phyloP scores from a whole-genome alignment of 192 early-diverging fungal genomes.

The Backusella australiensis region DNA sequence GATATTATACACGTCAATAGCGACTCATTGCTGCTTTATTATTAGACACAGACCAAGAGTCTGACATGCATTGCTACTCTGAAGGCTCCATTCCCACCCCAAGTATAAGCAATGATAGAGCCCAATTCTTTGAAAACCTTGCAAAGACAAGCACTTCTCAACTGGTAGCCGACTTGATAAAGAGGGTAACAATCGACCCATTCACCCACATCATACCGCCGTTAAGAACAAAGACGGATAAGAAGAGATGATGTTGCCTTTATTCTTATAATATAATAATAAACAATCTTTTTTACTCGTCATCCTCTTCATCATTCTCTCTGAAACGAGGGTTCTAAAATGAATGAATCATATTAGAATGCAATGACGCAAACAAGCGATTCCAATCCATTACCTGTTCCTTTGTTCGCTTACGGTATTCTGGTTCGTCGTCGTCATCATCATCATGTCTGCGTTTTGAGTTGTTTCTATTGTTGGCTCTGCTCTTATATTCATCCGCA shows the following conservation, averaged over 20 bases:
- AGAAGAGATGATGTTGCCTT: not conserved
- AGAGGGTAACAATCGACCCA: not conserved
- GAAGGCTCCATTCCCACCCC: not conserved
- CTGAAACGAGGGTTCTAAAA: conserved; percentile 49
- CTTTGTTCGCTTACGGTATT: conserved; percentile 36
- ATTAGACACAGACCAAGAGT: not conserved
- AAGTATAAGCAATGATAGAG: not conserved
- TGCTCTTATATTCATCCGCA: conserved; percentile 42
- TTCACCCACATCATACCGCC: not conserved
- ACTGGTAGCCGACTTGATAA: not conserved
- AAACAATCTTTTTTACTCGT: conserved; percentile 21
- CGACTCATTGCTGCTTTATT: not conserved
- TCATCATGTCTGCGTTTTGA: conserved; percentile 17
- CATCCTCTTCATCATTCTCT: conserved; percentile 42
- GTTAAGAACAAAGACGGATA: not conserved
- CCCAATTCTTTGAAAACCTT: not conserved
- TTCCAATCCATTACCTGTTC: conserved; percentile 12
- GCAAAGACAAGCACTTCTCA: not conserved
- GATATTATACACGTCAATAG: not conserved
- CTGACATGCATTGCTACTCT: not conserved
- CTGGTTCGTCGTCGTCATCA: conserved; percentile 42
- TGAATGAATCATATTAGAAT: not conserved
- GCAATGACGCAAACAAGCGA: not conserved
- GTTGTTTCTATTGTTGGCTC: not conserved
- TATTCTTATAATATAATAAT: not conserved